Percentiles rank a stretch among this genome's conserved stretches.
phyloP scores from a whole-genome alignment of 345 rosid species.

The Pugionium cornutum region DNA sequence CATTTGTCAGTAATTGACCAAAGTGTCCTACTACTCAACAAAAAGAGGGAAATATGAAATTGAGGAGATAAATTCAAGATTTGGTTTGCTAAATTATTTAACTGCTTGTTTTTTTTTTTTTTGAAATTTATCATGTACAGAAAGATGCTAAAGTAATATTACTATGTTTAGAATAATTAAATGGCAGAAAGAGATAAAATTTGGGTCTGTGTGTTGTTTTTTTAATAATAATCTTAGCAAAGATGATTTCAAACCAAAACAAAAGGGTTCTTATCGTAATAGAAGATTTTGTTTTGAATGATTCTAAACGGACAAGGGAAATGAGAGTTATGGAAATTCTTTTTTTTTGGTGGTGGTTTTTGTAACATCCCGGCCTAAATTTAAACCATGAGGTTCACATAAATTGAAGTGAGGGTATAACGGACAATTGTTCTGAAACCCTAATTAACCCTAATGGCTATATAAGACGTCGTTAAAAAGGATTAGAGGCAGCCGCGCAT shows the following conservation, averaged over 20 bases:
- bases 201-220: conserved; percentile 1
- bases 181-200: not conserved
- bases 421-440: too few species aligned
- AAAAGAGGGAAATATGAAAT: not conserved
- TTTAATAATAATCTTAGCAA: not conserved
- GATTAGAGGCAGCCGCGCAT: too few species aligned
- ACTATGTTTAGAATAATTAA: not conserved
- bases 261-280: not conserved
- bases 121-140: not conserved
- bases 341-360: conserved; percentile 12
- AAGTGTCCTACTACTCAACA: conserved; percentile 19
- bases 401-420: too few species aligned
- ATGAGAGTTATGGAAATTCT: not conserved
- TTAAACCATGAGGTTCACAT: too few species aligned
- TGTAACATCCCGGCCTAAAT: too few species aligned
- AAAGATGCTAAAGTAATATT: not conserved
- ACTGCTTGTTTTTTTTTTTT: not conserved
- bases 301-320: not conserved
- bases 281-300: conserved; percentile 4
- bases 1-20: conserved; percentile 35
- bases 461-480: too few species aligned
- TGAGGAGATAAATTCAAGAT: not conserved
- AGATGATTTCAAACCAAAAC: conserved; percentile 6
- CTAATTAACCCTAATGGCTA: too few species aligned
- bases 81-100: too few species aligned